A percentile compares a stretch with the other conserved stretches of the same genome.
These are phyloP conservation scores for Cryptosporidium andersoni DNA, from an alignment of 169 alveolate species.

Conservation along the genomic window DNA sequence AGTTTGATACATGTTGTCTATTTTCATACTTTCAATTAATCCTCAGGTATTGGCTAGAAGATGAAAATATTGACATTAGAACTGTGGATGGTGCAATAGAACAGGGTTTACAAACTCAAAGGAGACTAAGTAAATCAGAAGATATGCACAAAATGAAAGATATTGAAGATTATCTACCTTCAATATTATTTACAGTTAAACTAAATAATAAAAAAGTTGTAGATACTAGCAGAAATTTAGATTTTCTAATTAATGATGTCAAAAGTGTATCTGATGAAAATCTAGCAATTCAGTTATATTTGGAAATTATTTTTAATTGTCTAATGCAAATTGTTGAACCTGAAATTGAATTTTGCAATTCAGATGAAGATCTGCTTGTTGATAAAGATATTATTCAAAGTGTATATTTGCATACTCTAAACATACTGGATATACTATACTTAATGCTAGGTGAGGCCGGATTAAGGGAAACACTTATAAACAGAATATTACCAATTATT, in stretches of 20 bases:
- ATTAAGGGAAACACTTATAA: not conserved
- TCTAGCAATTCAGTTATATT: not conserved
- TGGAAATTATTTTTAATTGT: not conserved
- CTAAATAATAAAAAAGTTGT: no score
- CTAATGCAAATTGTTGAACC: not conserved
- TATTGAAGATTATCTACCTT: no score
- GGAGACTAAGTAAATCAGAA: no score
- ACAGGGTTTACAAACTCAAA: no score
- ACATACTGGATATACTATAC: constrained; percentile 14
- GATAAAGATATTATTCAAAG: constrained; percentile 7
- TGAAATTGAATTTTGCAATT: not conserved
- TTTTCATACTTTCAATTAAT: no score
- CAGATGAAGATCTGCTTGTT: not conserved
- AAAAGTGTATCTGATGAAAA: not conserved
- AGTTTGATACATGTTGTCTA: no score
- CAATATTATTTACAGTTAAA: no score
- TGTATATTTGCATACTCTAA: constrained; percentile 14
- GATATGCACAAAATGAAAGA: no score
- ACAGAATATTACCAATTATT: constrained; percentile 19
- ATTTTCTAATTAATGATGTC: constrained; percentile 12
- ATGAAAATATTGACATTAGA: no score
- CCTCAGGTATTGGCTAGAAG: no score
- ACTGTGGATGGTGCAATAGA: no score
- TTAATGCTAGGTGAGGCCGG: not conserved
- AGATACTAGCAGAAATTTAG: no score